phyloP scores from a whole-genome alignment of 257 asterid genomes.

The Euphrasia confusa region DNA sequence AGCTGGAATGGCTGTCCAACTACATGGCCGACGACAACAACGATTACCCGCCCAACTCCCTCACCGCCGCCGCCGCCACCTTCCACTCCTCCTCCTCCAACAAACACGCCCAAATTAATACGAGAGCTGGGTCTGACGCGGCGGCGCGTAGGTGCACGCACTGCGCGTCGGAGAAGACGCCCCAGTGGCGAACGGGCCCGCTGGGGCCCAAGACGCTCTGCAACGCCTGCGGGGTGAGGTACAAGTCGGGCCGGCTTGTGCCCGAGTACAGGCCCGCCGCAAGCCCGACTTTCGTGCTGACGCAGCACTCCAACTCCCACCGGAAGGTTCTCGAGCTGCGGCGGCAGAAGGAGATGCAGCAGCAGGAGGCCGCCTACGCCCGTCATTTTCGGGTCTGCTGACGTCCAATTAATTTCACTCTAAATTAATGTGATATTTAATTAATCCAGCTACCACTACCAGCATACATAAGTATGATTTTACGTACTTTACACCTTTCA shows the following conservation, averaged over 20 bases:
- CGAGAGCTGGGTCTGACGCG: conserved; percentile 20
- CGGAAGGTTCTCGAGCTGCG: conserved; percentile 73
- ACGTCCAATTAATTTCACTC: conserved; percentile 9
- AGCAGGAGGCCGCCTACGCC: conserved; percentile 43
- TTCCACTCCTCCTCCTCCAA: conserved; percentile 9
- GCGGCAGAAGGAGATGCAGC: conserved; percentile 64
- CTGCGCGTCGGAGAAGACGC: conserved; percentile 79
- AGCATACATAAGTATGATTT: too few relatives aligned
- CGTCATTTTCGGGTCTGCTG: conserved; percentile 47
- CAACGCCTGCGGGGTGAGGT: conserved; percentile 86
- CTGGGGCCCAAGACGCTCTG: conserved; percentile 75
- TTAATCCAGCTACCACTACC: too few relatives aligned
- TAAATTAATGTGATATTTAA: too few relatives aligned
- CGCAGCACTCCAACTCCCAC: conserved; percentile 83
- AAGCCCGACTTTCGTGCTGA: conserved; percentile 78
- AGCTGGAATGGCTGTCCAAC: conserved; percentile 76
- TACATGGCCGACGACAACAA: conserved; percentile 41
- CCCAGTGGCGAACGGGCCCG: conserved; percentile 88
- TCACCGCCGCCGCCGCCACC: conserved; percentile 36
- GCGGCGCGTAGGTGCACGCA: conserved; percentile 63
- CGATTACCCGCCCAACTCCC: too few relatives aligned
- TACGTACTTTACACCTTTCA: too few relatives aligned
- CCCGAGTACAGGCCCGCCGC: conserved; percentile 87
- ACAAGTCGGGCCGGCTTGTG: conserved; percentile 68
- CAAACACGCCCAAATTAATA: too few relatives aligned